Evolutionary conservation across 441 rosid genomes (phyloP), one percentile per base, ranked within the genome.

Genomic region (Isatis lusitanica): DNA sequence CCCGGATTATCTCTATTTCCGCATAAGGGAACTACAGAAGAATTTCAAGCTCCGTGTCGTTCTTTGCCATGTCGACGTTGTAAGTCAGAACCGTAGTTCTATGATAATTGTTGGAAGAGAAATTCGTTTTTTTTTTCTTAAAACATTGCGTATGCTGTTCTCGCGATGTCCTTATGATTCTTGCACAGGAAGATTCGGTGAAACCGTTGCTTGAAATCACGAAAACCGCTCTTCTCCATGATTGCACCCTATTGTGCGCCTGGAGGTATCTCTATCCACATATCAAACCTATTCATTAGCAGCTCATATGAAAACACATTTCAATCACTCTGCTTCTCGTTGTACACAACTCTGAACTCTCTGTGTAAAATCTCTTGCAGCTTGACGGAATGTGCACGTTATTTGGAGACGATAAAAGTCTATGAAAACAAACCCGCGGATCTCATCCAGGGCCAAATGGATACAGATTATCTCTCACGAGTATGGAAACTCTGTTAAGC

Each of bases 371-470:
- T 70, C 36, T 76, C 78, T 12, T 28, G 36, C 79, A 92, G 99
- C 86, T 81, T 89, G 87, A 94, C 92, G 66, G 98, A 95, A 87
- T 95, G 99, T 76, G 98, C 91, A 2, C 96, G 98, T 42, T 95
- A 91, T 79, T 86, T 95, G 87, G 99, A 95, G 85, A 93, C 99
- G 3, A 88, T 95, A 42, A 95, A 95, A 81, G 85, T 93, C 65
- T 93, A 92, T 63, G 98, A 95, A 79, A 91, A 92, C 83, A 95
- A 95, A 77, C 93, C 98, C 1, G 98, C 99, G 4, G 98, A 95
- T 72, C 95, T 95, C 51, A 95, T 88, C 57, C 98, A 91, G 79
- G 97, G 98, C 56, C 97, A 91, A 70, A 91, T 85, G 94, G 98
- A 95, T 78, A 84, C 92, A 5, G 96, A 95, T 74, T 95, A 93